Conservation (phyloP, 192 early-diverging fungal species). For the Coemansia pectinata region DNA sequence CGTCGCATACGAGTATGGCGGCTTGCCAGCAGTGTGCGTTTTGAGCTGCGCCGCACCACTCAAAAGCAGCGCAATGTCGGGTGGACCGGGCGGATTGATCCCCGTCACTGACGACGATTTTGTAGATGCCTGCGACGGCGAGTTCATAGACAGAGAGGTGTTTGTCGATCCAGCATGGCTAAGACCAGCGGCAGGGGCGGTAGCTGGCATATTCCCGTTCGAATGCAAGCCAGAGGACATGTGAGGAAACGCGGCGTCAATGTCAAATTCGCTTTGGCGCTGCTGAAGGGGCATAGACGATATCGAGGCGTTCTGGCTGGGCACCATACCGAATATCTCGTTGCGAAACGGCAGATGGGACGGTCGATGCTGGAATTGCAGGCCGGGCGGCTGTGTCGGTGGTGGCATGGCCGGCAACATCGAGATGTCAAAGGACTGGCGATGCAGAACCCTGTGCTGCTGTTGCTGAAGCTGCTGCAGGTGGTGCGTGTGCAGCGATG, state of each 20-base stretch:
- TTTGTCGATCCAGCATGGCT: background rate
- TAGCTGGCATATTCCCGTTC: background rate
- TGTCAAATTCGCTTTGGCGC: conserved; percentile 3
- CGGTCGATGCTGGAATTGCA: conserved; percentile 7
- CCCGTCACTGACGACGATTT: background rate
- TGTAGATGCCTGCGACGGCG: background rate
- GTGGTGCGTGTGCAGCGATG: conserved; percentile 7
- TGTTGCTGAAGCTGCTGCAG: conserved; percentile 12
- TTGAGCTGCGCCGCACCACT: conserved; percentile 47
- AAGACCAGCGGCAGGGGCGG: background rate
- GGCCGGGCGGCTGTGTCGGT: conserved; percentile 8
- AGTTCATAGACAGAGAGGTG: background rate
- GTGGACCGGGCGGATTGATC: conserved; percentile 4
- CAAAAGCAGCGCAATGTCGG: conserved; percentile 48
- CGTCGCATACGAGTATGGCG: conserved; percentile 81
- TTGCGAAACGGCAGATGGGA: background rate
- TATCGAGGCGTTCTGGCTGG: background rate
- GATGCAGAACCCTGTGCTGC: conserved; percentile 11
- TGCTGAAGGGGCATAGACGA: background rate
- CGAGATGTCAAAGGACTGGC: conserved; percentile 35
- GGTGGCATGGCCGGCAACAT: conserved; percentile 10
- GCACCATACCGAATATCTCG: background rate
- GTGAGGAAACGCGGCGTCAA: conserved; percentile 8
- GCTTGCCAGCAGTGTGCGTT: conserved; percentile 60
- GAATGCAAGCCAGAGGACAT: background rate